Percentiles rank a stretch among this genome's conserved stretches.
phyloP scores from a whole-genome alignment of 2,329 filamentous ascomycete genomes.

The Penicillium aurantiogriseum region DNA sequence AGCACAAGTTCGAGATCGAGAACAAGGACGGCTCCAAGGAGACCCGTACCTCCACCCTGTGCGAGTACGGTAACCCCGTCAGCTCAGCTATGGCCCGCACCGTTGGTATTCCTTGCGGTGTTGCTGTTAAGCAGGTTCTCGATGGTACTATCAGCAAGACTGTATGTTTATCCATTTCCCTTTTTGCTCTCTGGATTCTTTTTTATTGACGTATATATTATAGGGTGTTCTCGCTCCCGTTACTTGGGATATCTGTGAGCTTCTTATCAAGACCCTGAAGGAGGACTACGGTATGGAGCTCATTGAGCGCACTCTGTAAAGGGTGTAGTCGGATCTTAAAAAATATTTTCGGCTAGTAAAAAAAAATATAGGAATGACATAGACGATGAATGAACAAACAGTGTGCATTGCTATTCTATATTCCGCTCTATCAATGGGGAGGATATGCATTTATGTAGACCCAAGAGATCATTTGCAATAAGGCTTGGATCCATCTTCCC shows the following conservation, averaged over 20 bases:
- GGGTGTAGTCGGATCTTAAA: conserved; percentile 1
- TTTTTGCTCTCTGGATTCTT: background rate
- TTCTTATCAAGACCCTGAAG: conserved; percentile 74
- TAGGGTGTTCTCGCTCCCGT: conserved; percentile 73
- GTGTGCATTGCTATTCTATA: conserved; percentile 6
- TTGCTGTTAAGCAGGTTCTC: conserved; percentile 75
- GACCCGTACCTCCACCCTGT: conserved; percentile 75
- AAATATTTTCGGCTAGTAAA: background rate
- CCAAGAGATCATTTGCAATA: background rate
- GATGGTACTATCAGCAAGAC: conserved; percentile 70
- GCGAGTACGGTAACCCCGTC: conserved; percentile 75
- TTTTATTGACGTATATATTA: background rate
- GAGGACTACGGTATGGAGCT: conserved; percentile 73
- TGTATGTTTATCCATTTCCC: conserved; percentile 20
- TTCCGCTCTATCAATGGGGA: background rate
- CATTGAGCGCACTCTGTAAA: conserved; percentile 62
- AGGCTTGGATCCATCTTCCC: background rate
- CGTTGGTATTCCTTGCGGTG: conserved; percentile 72
- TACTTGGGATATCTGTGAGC: conserved; percentile 66
- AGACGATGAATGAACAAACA: conserved; percentile 13
- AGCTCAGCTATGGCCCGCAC: conserved; percentile 74
- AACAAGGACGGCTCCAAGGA: conserved; percentile 74
- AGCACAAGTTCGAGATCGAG: conserved; percentile 73
- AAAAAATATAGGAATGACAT: conserved; percentile 11
- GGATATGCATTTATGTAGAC: background rate